A percentile compares a stretch with the other conserved stretches of the same genome.
Evolutionary conservation across 1,139 yeast genomes (phyloP).

Genomic region (Maudiozyma humilis): DNA sequence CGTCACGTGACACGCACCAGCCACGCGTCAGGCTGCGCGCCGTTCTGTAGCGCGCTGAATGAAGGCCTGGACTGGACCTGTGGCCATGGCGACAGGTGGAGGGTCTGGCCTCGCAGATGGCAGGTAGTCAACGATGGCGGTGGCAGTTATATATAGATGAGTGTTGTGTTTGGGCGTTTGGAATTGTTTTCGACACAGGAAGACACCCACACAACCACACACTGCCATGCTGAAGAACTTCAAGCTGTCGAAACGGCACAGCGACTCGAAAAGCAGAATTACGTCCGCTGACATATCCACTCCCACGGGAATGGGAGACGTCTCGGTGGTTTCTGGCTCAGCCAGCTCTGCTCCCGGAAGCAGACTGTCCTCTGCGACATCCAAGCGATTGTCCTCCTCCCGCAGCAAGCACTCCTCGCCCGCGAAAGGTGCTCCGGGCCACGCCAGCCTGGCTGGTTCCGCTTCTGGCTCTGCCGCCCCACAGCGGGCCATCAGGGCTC

Average conservation of each 20-base stretch:
- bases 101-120: background rate
- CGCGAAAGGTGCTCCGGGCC: background rate
- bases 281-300: slow-evolving; percentile 30
- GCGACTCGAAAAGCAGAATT: slow-evolving; percentile 24
- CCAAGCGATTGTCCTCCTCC: slow-evolving; percentile 2
- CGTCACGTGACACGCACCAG: too few relatives aligned
- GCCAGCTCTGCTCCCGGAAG: slow-evolving; percentile 4
- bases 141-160: too few relatives aligned
- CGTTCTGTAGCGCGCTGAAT: too few relatives aligned
- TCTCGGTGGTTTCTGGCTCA: background rate
- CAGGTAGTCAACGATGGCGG: background rate
- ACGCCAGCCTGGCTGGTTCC: too few relatives aligned
- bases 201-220: too few relatives aligned
- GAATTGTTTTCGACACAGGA: too few relatives aligned
- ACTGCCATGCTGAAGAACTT: slow-evolving; percentile 20
- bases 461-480: too few relatives aligned
- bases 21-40: too few relatives aligned
- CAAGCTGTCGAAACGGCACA: slow-evolving; percentile 22
- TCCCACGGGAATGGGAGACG: slow-evolving; percentile 14
- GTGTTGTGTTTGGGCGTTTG: too few relatives aligned
- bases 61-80: too few relatives aligned
- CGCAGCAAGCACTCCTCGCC: slow-evolving; percentile 5
- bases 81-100: background rate
- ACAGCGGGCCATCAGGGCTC: slow-evolving; percentile 75
- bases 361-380: slow-evolving; percentile 6